Conservation (phyloP, 371 early-diverging fungal genomes). For the Rhizopus sp. region DNA sequence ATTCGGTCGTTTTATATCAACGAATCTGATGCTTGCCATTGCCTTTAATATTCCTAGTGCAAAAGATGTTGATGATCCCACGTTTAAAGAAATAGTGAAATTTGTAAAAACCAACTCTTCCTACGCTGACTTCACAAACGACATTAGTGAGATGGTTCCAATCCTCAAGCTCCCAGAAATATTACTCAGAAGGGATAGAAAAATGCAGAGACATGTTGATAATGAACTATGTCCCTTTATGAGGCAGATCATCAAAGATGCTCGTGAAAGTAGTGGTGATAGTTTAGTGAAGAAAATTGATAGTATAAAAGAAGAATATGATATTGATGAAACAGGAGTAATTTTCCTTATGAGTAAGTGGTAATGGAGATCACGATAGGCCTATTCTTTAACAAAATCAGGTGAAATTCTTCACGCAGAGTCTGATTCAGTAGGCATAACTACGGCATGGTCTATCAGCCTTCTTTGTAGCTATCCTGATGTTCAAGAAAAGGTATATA, state of each 20-base stretch:
- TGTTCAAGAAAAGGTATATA: slow-evolving; percentile 16
- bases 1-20: slow-evolving; percentile 4
- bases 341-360: slow-evolving; percentile 26
- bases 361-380: not conserved
- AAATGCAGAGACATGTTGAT: not conserved
- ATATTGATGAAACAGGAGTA: slow-evolving; percentile 17
- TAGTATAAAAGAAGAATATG: slow-evolving; percentile 9
- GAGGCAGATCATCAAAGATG: slow-evolving; percentile 2
- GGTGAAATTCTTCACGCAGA: slow-evolving; percentile 23
- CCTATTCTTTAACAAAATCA: not conserved
- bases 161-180: slow-evolving; percentile 13
- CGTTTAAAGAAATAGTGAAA: slow-evolving; percentile 8
- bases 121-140: not conserved
- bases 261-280: slow-evolving; percentile 6
- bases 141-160: slow-evolving; percentile 7
- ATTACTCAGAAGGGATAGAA: slow-evolving; percentile 7
- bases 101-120: not conserved
- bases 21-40: slow-evolving; percentile 11
- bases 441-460: slow-evolving; percentile 17
- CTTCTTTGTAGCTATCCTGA: slow-evolving; percentile 18
- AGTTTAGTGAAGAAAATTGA: slow-evolving; percentile 18
- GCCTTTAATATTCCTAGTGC: slow-evolving; percentile 9
- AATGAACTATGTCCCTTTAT: not conserved
- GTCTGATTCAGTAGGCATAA: slow-evolving; percentile 22
- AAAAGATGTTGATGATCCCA: slow-evolving; percentile 6